These are phyloP conservation scores for Penicillium simplicissimum DNA, from an alignment of 495 filamentous ascomycete species.

Conservation along the genomic window DNA sequence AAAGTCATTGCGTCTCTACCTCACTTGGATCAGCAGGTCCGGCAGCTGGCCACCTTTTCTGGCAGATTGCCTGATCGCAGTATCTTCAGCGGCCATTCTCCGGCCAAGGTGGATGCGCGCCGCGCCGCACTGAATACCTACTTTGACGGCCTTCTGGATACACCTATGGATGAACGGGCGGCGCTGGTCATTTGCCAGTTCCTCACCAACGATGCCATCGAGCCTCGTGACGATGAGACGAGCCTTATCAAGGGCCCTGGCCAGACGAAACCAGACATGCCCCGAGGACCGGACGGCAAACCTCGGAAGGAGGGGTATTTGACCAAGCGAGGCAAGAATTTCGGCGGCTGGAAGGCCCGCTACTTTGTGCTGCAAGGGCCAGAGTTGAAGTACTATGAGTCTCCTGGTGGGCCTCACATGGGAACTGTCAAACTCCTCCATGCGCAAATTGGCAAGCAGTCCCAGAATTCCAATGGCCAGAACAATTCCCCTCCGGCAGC, in stretches of 20 bases:
- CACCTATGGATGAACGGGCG: slow-evolving; percentile 72
- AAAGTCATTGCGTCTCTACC: slow-evolving; percentile 84
- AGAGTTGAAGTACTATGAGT: slow-evolving; percentile 87
- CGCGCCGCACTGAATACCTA: slow-evolving; percentile 80
- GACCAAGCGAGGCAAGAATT: slow-evolving; percentile 96
- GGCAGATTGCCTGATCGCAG: slow-evolving; percentile 77
- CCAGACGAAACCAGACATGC: slow-evolving; percentile 40
- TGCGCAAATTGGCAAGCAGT: slow-evolving; percentile 92
- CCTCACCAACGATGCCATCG: slow-evolving; percentile 81
- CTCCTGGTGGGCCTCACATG: slow-evolving; percentile 80
- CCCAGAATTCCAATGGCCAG: slow-evolving; percentile 53
- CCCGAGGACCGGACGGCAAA: slow-evolving; percentile 59
- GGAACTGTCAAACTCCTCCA: slow-evolving; percentile 90
- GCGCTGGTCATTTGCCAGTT: slow-evolving; percentile 87
- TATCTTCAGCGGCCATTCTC: slow-evolving; percentile 90
- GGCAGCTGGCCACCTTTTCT: slow-evolving; percentile 64
- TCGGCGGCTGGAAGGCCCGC: slow-evolving; percentile 97
- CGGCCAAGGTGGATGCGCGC: slow-evolving; percentile 88
- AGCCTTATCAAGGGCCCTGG: slow-evolving; percentile 48
- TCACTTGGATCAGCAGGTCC: slow-evolving; percentile 77
- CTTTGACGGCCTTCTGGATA: slow-evolving; percentile 79
- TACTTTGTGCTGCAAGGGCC: slow-evolving; percentile 93
- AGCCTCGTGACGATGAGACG: slow-evolving; percentile 67
- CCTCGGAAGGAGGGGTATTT: slow-evolving; percentile 86
- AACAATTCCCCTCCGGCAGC: slow-evolving; percentile 59